phyloP scores from a whole-genome alignment of 352 stramenopile species.

The Hyphochytrium catenoides region DNA sequence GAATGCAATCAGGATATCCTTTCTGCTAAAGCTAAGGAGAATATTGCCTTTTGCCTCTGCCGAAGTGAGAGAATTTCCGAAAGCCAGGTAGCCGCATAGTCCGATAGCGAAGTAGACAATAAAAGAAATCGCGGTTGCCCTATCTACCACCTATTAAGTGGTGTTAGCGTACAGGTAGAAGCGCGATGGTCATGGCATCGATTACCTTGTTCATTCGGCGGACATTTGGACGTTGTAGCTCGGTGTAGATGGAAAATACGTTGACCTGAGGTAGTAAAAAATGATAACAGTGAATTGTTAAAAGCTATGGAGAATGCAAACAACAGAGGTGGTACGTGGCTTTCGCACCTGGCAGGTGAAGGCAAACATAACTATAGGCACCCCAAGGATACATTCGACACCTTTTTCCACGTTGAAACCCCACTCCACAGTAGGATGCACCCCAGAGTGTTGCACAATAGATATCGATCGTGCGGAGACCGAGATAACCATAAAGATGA shows the following conservation, averaged over 20 bases:
- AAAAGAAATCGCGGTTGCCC: conserved; percentile 38
- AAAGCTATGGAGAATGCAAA: background rate
- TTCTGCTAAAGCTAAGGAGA: conserved; percentile 38
- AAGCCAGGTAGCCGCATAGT: conserved; percentile 44
- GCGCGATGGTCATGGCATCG: too few species aligned
- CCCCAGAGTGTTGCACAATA: background rate
- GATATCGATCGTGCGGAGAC: conserved; percentile 30
- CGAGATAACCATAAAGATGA: conserved; percentile 53
- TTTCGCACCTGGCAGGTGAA: conserved; percentile 57
- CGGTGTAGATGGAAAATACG: conserved; percentile 65
- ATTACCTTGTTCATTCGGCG: conserved; percentile 48
- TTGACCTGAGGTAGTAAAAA: conserved; percentile 21
- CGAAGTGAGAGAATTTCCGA: conserved; percentile 27
- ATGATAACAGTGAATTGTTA: background rate
- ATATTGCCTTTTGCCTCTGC: conserved; percentile 55
- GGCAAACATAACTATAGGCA: conserved; percentile 63
- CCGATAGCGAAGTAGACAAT: conserved; percentile 45
- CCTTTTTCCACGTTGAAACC: conserved; percentile 31
- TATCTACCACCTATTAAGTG: conserved; percentile 23
- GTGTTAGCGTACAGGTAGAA: too few species aligned
- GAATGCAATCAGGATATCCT: conserved; percentile 44
- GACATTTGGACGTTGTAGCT: conserved; percentile 53
- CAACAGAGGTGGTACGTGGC: too few species aligned
- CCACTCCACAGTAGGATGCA: conserved; percentile 15
- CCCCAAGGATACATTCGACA: conserved; percentile 51